Percentiles rank a stretch among this genome's conserved stretches.
Evolutionary conservation across 352 stramenopile genomes (phyloP).

Genomic region (Lagenidium giganteum): DNA sequence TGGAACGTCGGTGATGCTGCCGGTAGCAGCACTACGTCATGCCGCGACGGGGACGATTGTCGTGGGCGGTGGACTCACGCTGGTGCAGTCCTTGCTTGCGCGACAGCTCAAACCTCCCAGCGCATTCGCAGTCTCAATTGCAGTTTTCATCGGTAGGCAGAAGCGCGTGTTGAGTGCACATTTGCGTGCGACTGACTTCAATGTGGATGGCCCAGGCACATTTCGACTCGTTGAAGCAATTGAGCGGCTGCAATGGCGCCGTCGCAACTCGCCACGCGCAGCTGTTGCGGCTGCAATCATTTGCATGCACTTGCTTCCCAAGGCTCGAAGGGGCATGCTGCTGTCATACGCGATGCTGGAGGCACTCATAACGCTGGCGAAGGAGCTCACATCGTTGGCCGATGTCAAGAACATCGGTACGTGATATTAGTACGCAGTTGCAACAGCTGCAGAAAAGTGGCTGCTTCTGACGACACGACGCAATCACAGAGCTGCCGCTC

Average conservation of each 20-base stretch:
- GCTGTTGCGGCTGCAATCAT: slow-evolving; percentile 26
- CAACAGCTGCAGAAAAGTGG: not conserved
- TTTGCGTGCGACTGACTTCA: not conserved
- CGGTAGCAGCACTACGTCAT: no score
- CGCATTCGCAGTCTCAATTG: slow-evolving; percentile 41
- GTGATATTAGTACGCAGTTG: no score
- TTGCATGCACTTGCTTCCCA: slow-evolving; percentile 38
- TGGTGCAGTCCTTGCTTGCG: slow-evolving; percentile 33
- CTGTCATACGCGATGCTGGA: slow-evolving; percentile 50
- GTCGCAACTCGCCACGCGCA: slow-evolving; percentile 24
- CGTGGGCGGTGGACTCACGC: slow-evolving; percentile 23
- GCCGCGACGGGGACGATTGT: slow-evolving; percentile 30
- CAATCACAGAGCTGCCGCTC: slow-evolving; percentile 30
- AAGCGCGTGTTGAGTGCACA: not conserved
- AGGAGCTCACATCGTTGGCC: slow-evolving; percentile 22
- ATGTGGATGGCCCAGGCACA: slow-evolving; percentile 6
- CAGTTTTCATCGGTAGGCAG: slow-evolving; percentile 43
- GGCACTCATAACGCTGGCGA: slow-evolving; percentile 28
- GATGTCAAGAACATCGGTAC: slow-evolving; percentile 52
- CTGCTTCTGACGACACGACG: not conserved
- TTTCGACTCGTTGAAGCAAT: slow-evolving; percentile 48
- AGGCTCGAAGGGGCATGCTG: slow-evolving; percentile 35
- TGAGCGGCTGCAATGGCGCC: slow-evolving; percentile 11
- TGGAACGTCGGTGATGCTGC: no score
- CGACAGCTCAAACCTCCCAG: slow-evolving; percentile 29